Conservation (phyloP, 768 basidiomycete species). For the Saitozyma podzolica region DNA sequence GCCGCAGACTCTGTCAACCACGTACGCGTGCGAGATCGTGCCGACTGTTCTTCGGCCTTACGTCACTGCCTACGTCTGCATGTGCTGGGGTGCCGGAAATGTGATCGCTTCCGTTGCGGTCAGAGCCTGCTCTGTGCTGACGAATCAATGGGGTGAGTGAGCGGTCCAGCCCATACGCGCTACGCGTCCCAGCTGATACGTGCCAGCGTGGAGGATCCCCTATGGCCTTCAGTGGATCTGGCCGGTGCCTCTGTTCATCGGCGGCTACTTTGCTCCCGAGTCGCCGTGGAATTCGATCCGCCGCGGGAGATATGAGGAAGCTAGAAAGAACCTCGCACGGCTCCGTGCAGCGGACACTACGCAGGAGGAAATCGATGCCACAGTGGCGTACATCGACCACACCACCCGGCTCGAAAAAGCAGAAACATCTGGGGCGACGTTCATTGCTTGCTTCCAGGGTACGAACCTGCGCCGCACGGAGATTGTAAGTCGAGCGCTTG, state of each 20-base stretch:
- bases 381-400: constrained; percentile 35
- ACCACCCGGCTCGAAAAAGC: constrained; percentile 31
- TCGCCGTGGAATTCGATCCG: constrained; percentile 42
- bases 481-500: constrained; percentile 20
- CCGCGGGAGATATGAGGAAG: constrained; percentile 25
- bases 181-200: not conserved
- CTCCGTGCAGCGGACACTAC: constrained; percentile 19
- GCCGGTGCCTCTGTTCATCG: constrained; percentile 28
- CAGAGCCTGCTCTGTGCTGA: constrained; percentile 1
- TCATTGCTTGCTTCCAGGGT: constrained; percentile 39
- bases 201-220: constrained; percentile 9
- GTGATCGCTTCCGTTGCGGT: constrained; percentile 33
- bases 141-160: too few species aligned
- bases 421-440: constrained; percentile 23
- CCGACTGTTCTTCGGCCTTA: constrained; percentile 40
- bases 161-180: too few species aligned
- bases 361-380: constrained; percentile 40
- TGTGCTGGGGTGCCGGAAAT: constrained; percentile 41
- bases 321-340: constrained; percentile 17
- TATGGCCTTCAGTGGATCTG: constrained; percentile 36
- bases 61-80: constrained; percentile 38
- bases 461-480: constrained; percentile 43
- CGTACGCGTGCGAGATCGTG: constrained; percentile 41
- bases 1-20: constrained; percentile 39
- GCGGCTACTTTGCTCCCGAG: constrained; percentile 34